Percentiles rank a stretch among this genome's conserved stretches.
Conservation (phyloP, 495 filamentous ascomycete species). For the Pyrenula massariospora region DNA sequence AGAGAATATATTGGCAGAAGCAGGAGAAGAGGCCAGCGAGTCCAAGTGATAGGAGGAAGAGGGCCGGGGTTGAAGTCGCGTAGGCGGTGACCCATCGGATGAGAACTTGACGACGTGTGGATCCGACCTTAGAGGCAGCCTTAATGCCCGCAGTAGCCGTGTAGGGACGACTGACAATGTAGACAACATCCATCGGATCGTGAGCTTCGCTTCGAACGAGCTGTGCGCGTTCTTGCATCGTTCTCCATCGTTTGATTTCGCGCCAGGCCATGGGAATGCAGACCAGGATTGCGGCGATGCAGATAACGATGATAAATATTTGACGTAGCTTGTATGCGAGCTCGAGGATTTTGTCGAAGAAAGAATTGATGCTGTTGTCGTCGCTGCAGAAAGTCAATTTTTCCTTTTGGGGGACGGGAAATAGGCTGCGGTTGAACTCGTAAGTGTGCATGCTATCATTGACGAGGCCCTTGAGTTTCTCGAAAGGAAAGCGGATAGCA, state of each 20-base stretch:
- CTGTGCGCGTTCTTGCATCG: constrained; percentile 54
- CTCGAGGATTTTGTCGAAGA: constrained; percentile 62
- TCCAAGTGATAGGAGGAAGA: constrained; percentile 79
- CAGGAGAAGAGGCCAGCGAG: constrained; percentile 77
- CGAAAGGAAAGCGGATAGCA: constrained; percentile 66
- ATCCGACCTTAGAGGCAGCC: constrained; percentile 55
- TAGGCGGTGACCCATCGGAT: constrained; percentile 83
- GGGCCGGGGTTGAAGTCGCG: constrained; percentile 67
- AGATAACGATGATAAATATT: constrained; percentile 60
- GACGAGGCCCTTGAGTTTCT: constrained; percentile 57
- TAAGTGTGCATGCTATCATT: constrained; percentile 55
- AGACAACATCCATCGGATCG: constrained; percentile 82
- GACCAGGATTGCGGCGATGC: constrained; percentile 55
- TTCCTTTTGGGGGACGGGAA: constrained; percentile 74
- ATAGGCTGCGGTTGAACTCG: constrained; percentile 60
- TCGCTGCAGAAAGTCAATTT: constrained; percentile 76
- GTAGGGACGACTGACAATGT: constrained; percentile 71
- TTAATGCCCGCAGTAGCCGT: constrained; percentile 61
- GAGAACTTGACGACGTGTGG: constrained; percentile 54
- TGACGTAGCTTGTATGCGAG: constrained; percentile 52
- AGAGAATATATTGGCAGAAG: constrained; percentile 71
- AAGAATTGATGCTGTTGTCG: constrained; percentile 72
- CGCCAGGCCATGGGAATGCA: constrained; percentile 67
- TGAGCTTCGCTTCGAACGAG: constrained; percentile 51
- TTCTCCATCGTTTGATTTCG: constrained; percentile 69